Evolutionary conservation across 1,139 yeast genomes (phyloP).

Genomic region (Arxiozyma bovina): DNA sequence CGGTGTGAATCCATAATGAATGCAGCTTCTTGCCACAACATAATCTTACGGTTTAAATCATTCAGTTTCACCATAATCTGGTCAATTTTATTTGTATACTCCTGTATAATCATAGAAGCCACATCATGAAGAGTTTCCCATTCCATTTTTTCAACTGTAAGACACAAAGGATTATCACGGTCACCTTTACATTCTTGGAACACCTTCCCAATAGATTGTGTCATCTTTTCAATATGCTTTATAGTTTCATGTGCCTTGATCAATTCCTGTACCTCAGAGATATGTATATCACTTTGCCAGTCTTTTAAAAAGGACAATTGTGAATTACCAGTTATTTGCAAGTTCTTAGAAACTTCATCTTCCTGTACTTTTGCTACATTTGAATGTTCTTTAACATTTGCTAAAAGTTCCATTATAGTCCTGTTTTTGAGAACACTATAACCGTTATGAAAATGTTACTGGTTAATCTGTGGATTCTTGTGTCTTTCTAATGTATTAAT

Average conservation of each 20-base stretch:
- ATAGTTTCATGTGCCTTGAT: background rate
- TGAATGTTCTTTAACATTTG: background rate
- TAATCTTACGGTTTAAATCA: slow-evolving; percentile 21
- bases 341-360: background rate
- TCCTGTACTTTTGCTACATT: background rate
- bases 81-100: slow-evolving; percentile 25
- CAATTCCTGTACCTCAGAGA: background rate
- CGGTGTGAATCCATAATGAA: slow-evolving; percentile 27
- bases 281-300: background rate
- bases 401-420: background rate
- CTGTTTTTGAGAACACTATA: too few relatives aligned
- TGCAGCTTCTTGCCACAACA: slow-evolving; percentile 31
- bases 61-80: slow-evolving; percentile 18
- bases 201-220: background rate
- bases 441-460: background rate
- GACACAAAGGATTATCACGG: background rate
- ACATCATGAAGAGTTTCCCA: slow-evolving; percentile 28
- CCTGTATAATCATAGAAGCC: slow-evolving; percentile 25
- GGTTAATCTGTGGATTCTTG: too few relatives aligned
- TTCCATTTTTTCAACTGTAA: slow-evolving; percentile 13
- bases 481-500: background rate
- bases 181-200: background rate
- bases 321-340: background rate
- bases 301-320: background rate
- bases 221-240: slow-evolving; percentile 1